Percentiles rank a stretch among this genome's conserved stretches.
Conservation (phyloP, 2,329 filamentous ascomycete genomes). For the Epichloe bromicola region DNA sequence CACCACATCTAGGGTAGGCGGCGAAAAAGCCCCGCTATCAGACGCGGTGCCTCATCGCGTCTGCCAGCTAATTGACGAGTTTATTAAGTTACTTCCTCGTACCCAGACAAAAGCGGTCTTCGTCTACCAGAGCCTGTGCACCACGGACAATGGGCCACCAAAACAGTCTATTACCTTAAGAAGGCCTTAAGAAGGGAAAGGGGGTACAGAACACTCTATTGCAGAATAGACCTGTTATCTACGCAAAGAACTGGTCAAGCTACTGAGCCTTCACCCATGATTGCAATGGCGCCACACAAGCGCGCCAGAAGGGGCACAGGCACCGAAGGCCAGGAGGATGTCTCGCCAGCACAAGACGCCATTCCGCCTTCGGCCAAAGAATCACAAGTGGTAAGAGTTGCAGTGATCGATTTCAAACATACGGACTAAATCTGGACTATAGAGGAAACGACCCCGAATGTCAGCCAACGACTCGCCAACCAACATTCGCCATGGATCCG, state of each 20-base stretch:
- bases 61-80: no score
- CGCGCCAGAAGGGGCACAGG: conserved; percentile 23
- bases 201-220: neutral
- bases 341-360: neutral
- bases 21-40: no score
- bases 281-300: conserved; percentile 24
- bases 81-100: no score
- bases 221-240: neutral
- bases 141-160: neutral
- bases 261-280: neutral
- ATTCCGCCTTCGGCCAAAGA: neutral
- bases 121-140: neutral
- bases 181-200: no score
- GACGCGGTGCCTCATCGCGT: no score
- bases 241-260: no score
- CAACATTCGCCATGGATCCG: neutral
- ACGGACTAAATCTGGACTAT: conserved; percentile 1
- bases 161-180: no score
- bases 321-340: neutral
- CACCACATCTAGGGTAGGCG: no score
- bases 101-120: no score
- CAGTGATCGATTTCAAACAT: neutral
- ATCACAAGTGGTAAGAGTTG: neutral
- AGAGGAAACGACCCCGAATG: conserved; percentile 12
- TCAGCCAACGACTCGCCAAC: conserved; percentile 1